phyloP scores from a whole-genome alignment of 768 basidiomycete species.

The Rhizopogon vinicolor region DNA sequence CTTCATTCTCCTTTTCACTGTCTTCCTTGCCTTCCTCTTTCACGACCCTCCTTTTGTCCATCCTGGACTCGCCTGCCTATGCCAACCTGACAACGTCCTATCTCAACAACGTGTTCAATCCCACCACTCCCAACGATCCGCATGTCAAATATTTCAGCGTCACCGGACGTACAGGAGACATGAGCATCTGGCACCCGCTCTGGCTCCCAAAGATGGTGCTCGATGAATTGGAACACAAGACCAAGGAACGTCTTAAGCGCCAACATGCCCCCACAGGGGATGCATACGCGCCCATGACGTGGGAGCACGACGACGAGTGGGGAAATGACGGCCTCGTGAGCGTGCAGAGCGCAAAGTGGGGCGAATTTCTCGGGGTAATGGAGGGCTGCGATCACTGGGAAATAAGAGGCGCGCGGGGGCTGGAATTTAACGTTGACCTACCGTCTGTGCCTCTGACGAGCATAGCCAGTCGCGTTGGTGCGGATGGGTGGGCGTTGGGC shows the following conservation, averaged over 20 bases:
- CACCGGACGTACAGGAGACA: conserved; percentile 64
- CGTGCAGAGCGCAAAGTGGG: conserved; percentile 92
- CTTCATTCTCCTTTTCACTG: conserved; percentile 43
- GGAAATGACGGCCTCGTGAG: conserved; percentile 94
- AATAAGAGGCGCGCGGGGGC: conserved; percentile 81
- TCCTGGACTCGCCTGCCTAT: conserved; percentile 96
- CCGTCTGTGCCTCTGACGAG: conserved; percentile 46
- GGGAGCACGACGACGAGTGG: conserved; percentile 53
- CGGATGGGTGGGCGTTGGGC: conserved; percentile 39
- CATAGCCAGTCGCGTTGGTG: conserved; percentile 25
- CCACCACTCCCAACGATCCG: conserved; percentile 69
- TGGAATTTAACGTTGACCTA: conserved; percentile 60
- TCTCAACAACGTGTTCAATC: conserved; percentile 80
- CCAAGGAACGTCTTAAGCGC: conserved; percentile 40
- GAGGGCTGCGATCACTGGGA: conserved; percentile 97
- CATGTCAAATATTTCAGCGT: conserved; percentile 90
- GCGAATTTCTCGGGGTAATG: conserved; percentile 87
- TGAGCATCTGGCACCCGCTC: conserved; percentile 87
- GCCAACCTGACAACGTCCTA: conserved; percentile 86
- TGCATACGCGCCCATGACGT: conserved; percentile 28
- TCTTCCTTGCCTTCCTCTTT: conserved; percentile 75
- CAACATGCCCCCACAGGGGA: conserved; percentile 25
- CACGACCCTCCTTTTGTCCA: conserved; percentile 79
- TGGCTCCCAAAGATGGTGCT: conserved; percentile 96
- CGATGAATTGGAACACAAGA: conserved; percentile 73